Base-by-base conservation (phyloP, 2,329 filamentous ascomycete species). In the Trichoderma pleuroti region DNA sequence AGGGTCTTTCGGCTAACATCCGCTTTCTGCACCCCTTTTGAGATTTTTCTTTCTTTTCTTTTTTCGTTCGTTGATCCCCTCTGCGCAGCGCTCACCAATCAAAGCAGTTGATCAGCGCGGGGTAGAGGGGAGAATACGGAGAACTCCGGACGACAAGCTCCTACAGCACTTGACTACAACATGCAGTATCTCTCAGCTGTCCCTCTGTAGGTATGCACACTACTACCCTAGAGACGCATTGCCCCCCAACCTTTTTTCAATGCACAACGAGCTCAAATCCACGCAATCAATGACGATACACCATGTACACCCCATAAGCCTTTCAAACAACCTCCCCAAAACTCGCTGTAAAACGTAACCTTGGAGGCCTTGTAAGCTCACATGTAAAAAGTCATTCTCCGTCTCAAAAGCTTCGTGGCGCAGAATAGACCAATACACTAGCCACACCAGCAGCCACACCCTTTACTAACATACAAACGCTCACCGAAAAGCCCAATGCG, bases 1-100 rank as follows among this genome's bases (percentile, higher is more conserved):
- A 63, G 39, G 61, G 61, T 52, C 61, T 52, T 34, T 64, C 61
- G 61, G 61, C 28, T 52, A 64, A 64, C 61, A 64, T 64, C 61
- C 61, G 42, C 61, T 30, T 64, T 52, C n/a, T 64, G 16, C 24
- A 56, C 26, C 26, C 26, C n/a, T 49, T 42, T 42, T 42, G 39
- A 42, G 39, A 42, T 49, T 49, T 49, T 49, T 49, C 9, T 28
- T 63, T 30, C 28, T 32, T 24, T 28, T 32, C 5, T 63, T 30
- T 61, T 32, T 24, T 32, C 9, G 21, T 49, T 16, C 5, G 12
- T 9, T 49, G 4, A 21, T 49, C 18, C 42, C 42, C 11, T 21
- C 11, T 11, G 21, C 1, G n/a, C 42, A 11, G n/a, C n/a, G 42
- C 42, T 49, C 46, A 7, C 42, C 46, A 52, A 52, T 52, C 21